phyloP scores from a whole-genome alignment of 208 protist genomes.

The Wallacemonas sp. region DNA sequence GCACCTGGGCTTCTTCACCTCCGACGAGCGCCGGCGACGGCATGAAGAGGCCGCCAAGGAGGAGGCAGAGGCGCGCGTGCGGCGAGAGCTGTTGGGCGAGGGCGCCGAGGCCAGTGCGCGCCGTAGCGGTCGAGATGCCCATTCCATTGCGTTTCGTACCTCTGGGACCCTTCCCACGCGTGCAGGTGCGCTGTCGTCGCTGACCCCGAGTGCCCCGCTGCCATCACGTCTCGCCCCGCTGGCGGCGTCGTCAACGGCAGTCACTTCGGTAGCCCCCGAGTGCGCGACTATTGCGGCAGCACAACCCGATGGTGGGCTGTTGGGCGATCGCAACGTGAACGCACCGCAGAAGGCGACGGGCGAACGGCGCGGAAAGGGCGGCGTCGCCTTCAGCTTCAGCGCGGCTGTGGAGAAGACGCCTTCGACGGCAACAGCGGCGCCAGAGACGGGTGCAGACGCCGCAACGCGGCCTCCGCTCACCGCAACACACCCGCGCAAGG shows the following conservation, averaged over 20 bases:
- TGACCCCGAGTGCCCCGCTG: slow-evolving; percentile 1
- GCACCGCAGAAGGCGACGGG: not conserved
- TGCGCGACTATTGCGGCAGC: too few species aligned
- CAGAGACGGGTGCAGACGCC: too few species aligned
- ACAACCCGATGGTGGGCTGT: not conserved
- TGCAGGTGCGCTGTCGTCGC: slow-evolving; percentile 22
- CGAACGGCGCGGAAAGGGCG: not conserved
- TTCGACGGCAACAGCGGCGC: too few species aligned
- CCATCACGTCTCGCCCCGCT: too few species aligned
- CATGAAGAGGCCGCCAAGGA: slow-evolving; percentile 10
- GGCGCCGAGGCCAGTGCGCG: not conserved
- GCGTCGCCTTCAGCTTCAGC: not conserved
- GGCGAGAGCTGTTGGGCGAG: not conserved
- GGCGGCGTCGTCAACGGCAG: too few species aligned
- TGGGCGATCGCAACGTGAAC: not conserved
- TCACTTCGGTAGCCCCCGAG: too few species aligned
- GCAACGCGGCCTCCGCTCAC: too few species aligned
- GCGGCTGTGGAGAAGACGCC: not conserved
- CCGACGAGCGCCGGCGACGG: not conserved
- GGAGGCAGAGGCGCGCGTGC: not conserved
- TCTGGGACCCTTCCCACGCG: slow-evolving; percentile 27
- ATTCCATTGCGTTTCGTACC: too few species aligned
- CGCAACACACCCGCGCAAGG: too few species aligned
- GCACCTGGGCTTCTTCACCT: slow-evolving; percentile 64
- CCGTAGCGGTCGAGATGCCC: not conserved